Conservation (phyloP, 768 basidiomycete species). For the Harrya chromipes region DNA sequence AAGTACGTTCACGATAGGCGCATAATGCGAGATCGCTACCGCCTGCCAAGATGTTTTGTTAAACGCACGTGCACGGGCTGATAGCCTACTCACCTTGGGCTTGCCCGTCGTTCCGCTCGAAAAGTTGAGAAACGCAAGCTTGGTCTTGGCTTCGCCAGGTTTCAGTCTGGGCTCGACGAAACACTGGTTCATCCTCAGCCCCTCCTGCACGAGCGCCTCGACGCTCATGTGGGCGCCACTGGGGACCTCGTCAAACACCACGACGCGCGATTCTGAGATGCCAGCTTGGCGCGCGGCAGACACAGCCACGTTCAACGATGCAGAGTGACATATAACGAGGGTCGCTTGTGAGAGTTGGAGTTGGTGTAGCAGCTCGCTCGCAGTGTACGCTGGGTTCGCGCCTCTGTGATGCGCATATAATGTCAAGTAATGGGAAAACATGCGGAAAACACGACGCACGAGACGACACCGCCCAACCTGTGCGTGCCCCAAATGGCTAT, state of each 20-base stretch:
- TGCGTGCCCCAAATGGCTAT: slow-evolving; percentile 59
- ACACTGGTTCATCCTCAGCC: slow-evolving; percentile 30
- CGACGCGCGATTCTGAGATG: slow-evolving; percentile 28
- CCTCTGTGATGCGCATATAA: slow-evolving; percentile 13
- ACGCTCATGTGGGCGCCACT: slow-evolving; percentile 31
- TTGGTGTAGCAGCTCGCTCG: slow-evolving; percentile 33
- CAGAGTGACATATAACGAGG: slow-evolving; percentile 32
- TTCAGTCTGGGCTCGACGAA: slow-evolving; percentile 47
- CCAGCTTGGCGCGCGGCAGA: slow-evolving; percentile 30
- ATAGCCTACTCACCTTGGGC: slow-evolving; percentile 23
- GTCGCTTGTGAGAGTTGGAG: slow-evolving; percentile 25
- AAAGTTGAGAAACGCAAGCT: slow-evolving; percentile 66
- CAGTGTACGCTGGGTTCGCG: slow-evolving; percentile 37
- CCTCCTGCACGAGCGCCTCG: slow-evolving; percentile 48
- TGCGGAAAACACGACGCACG: slow-evolving; percentile 36
- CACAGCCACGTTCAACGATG: slow-evolving; percentile 25
- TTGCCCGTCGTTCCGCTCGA: slow-evolving; percentile 75
- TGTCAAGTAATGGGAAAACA: background rate
- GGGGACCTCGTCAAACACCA: slow-evolving; percentile 23
- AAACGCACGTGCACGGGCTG: background rate
- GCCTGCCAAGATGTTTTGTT: slow-evolving; percentile 39
- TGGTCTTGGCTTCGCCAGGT: slow-evolving; percentile 57
- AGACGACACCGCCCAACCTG: slow-evolving; percentile 53
- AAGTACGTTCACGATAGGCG: slow-evolving; percentile 61
- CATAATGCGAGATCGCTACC: slow-evolving; percentile 63